A percentile compares a stretch with the other conserved stretches of the same genome.
Evolutionary conservation across 73 alveolate species (phyloP).

Genomic region (Paramecium sonneborni): DNA sequence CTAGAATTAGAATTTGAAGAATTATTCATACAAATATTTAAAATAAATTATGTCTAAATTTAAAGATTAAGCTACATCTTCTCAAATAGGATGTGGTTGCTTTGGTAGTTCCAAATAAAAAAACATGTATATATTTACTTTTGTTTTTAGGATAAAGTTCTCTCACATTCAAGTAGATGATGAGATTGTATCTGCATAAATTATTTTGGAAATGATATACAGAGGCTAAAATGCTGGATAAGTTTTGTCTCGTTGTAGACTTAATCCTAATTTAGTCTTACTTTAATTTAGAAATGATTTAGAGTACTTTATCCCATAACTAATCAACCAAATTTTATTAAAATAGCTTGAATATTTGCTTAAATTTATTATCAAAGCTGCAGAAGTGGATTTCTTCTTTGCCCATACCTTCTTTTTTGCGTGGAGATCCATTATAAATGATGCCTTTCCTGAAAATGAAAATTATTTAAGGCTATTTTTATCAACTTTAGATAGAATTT

Average conservation of each 20-base stretch:
- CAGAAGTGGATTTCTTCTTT: conserved; percentile 52
- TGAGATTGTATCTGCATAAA: neutral
- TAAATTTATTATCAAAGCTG: conserved; percentile 23
- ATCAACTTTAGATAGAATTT: neutral
- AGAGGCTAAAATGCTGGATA: neutral
- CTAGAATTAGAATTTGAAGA: conserved; percentile 12
- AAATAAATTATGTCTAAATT: neutral
- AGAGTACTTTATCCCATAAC: conserved; percentile 80
- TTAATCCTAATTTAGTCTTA: conserved; percentile 47
- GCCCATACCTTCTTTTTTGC: conserved; percentile 59
- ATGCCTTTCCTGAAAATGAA: neutral
- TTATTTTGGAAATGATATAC: neutral
- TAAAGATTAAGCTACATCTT: neutral
- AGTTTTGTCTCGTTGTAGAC: conserved; percentile 53
- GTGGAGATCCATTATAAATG: conserved; percentile 5
- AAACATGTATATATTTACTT: neutral
- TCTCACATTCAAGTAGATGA: conserved; percentile 13
- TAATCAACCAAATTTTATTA: conserved; percentile 36
- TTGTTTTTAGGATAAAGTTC: neutral
- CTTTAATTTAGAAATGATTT: conserved; percentile 75
- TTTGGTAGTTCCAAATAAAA: neutral
- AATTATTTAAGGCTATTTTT: neutral
- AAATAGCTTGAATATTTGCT: conserved; percentile 14
- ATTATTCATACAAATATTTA: neutral
- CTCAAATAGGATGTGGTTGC: neutral